Conservation (phyloP, 2,329 filamentous ascomycete genomes). For the Penicillium crustosum region DNA sequence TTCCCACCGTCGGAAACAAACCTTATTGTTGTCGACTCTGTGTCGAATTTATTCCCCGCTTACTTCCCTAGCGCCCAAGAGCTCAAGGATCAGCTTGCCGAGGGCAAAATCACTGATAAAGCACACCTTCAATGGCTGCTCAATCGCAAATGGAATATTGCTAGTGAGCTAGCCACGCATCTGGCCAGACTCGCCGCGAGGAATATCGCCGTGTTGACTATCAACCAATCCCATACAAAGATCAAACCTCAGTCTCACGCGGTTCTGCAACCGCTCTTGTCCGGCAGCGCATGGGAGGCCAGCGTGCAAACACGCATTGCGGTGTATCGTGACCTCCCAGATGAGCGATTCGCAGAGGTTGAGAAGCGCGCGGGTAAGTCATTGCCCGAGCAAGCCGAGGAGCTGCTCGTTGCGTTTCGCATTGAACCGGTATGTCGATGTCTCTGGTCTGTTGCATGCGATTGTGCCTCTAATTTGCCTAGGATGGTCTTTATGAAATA, state of each 20-base stretch:
- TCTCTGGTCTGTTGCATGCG: background rate
- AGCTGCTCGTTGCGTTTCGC: conserved; percentile 41
- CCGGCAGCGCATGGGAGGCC: conserved; percentile 76
- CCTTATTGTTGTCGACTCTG: conserved; percentile 73
- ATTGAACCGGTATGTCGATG: conserved; percentile 37
- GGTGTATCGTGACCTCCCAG: conserved; percentile 74
- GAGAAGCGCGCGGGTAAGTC: conserved; percentile 63
- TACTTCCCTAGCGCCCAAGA: conserved; percentile 66
- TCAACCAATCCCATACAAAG: conserved; percentile 80
- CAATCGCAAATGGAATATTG: conserved; percentile 56
- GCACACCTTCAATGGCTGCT: conserved; percentile 42
- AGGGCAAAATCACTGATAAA: conserved; percentile 38
- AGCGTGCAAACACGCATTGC: conserved; percentile 71
- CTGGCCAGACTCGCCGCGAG: conserved; percentile 72
- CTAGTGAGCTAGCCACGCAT: conserved; percentile 61
- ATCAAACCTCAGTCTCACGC: conserved; percentile 67
- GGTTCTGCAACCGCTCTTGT: conserved; percentile 71
- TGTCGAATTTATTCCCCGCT: conserved; percentile 73
- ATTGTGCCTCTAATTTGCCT: background rate
- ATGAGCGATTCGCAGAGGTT: conserved; percentile 58
- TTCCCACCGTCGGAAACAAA: conserved; percentile 64
- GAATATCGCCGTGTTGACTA: conserved; percentile 69
- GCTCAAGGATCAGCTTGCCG: conserved; percentile 29
- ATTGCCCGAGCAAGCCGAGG: conserved; percentile 23
- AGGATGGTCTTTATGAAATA: conserved; percentile 18